These are phyloP conservation scores for Microdochium nivale DNA, from an alignment of 2,329 filamentous ascomycete species.

Conservation along the genomic window DNA sequence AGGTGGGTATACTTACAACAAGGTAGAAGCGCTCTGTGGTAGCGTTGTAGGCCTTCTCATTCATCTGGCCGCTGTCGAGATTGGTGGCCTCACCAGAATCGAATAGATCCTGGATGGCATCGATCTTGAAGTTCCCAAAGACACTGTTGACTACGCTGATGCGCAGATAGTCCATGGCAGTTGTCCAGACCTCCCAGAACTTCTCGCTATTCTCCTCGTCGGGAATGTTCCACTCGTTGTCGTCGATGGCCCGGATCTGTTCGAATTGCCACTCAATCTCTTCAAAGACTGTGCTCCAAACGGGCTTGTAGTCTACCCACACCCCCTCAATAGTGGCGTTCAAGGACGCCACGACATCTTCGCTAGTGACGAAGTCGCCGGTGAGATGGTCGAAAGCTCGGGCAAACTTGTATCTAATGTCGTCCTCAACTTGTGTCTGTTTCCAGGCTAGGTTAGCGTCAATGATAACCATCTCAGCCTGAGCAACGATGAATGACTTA, in stretches of 20 bases:
- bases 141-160: constrained; percentile 5
- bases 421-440: constrained; percentile 1
- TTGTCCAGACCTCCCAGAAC: neutral
- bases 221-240: neutral
- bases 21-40: constrained; percentile 3
- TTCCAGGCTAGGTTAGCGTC: neutral
- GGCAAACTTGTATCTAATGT: constrained; percentile 16
- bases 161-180: constrained; percentile 1
- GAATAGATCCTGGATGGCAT: neutral
- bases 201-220: neutral
- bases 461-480: neutral
- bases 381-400: constrained; percentile 1
- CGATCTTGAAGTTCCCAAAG: constrained; percentile 7
- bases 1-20: constrained; percentile 1
- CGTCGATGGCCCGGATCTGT: neutral
- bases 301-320: constrained; percentile 1
- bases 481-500: constrained; percentile 1
- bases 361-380: constrained; percentile 2
- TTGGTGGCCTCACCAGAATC: neutral
- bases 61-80: neutral
- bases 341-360: constrained; percentile 2
- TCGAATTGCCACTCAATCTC: neutral
- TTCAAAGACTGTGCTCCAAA: neutral
- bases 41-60: neutral
- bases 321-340: constrained; percentile 2